Percentiles rank a stretch among this genome's conserved stretches.
These are phyloP conservation scores for Trichoderma virens DNA, from an alignment of 495 filamentous ascomycete genomes.

Conservation along the genomic window DNA sequence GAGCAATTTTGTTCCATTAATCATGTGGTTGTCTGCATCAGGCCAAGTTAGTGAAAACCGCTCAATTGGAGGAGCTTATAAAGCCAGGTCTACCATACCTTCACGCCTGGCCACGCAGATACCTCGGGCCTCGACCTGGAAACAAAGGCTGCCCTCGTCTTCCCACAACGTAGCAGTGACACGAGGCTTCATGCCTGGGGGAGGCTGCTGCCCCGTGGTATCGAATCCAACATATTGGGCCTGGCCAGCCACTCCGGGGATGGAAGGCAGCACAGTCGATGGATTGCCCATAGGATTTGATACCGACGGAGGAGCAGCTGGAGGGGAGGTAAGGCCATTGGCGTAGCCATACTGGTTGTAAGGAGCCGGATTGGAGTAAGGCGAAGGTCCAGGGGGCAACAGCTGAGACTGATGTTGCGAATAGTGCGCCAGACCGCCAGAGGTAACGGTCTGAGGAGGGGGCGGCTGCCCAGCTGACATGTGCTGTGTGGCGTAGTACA, in stretches of 20 bases:
- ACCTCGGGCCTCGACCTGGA: conserved; percentile 93
- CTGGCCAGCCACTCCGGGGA: conserved; percentile 52
- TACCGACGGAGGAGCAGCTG: conserved; percentile 57
- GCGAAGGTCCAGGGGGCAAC: conserved; percentile 73
- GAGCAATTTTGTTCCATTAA: conserved; percentile 94
- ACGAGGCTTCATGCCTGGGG: conserved; percentile 95
- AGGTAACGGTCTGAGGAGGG: conserved; percentile 72
- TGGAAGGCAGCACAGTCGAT: conserved; percentile 51
- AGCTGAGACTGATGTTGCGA: conserved; percentile 72
- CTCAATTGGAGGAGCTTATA: not conserved
- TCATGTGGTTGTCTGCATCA: conserved; percentile 91
- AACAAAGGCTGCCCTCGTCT: conserved; percentile 95
- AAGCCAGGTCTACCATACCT: conserved; percentile 46
- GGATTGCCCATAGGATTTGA: conserved; percentile 57
- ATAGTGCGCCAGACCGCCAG: conserved; percentile 64
- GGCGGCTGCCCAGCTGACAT: conserved; percentile 78
- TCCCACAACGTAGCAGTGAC: conserved; percentile 98
- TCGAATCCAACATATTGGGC: conserved; percentile 60
- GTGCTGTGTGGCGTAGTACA: conserved; percentile 77
- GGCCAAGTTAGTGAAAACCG: conserved; percentile 16
- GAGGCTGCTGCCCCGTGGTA: conserved; percentile 83
- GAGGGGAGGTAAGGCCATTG: conserved; percentile 68
- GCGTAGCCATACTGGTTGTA: conserved; percentile 69
- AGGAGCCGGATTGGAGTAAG: conserved; percentile 37
- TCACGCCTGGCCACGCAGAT: conserved; percentile 93